Evolutionary conservation across 2,329 filamentous ascomycete species (phyloP).

Genomic region (Pestalotiopsis sp.): DNA sequence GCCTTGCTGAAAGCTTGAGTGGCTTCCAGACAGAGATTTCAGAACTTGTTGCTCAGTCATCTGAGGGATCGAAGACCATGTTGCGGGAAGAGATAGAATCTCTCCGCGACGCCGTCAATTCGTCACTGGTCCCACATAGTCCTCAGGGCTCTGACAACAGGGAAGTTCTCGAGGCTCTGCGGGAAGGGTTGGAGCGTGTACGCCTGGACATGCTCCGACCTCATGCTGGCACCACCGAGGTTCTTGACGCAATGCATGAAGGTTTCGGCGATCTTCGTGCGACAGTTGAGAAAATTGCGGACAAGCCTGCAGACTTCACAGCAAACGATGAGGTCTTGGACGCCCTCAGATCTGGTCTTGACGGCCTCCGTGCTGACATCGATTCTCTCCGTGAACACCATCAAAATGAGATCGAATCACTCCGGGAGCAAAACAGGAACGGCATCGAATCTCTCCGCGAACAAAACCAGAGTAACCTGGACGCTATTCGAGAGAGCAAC

Average conservation of each 20-base stretch:
- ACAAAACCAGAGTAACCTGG: constrained; percentile 63
- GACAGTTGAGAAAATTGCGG: constrained; percentile 76
- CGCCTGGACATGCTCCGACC: constrained; percentile 73
- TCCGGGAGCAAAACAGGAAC: constrained; percentile 53
- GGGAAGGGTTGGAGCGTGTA: constrained; percentile 73
- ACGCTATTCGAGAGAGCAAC: constrained; percentile 59
- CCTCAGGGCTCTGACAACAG: constrained; percentile 49
- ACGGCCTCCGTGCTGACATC: constrained; percentile 76
- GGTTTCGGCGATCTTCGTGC: constrained; percentile 77
- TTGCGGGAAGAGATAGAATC: constrained; percentile 84
- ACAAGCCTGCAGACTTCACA: constrained; percentile 81
- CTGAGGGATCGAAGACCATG: constrained; percentile 63
- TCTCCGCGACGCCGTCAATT: constrained; percentile 77
- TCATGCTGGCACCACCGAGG: constrained; percentile 77
- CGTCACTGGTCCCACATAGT: constrained; percentile 63
- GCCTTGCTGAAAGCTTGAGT: constrained; percentile 67
- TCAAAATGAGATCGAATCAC: constrained; percentile 75
- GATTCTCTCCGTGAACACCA: constrained; percentile 69
- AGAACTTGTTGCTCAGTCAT: constrained; percentile 55
- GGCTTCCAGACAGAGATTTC: constrained; percentile 69
- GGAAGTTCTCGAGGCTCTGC: constrained; percentile 73
- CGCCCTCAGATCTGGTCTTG: constrained; percentile 80
- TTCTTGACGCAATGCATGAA: constrained; percentile 87
- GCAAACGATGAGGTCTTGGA: constrained; percentile 90
- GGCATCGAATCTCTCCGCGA: constrained; percentile 75